Evolutionary conservation across 2,329 filamentous ascomycete species (phyloP).

Genomic region (Stachybotrys chartarum): DNA sequence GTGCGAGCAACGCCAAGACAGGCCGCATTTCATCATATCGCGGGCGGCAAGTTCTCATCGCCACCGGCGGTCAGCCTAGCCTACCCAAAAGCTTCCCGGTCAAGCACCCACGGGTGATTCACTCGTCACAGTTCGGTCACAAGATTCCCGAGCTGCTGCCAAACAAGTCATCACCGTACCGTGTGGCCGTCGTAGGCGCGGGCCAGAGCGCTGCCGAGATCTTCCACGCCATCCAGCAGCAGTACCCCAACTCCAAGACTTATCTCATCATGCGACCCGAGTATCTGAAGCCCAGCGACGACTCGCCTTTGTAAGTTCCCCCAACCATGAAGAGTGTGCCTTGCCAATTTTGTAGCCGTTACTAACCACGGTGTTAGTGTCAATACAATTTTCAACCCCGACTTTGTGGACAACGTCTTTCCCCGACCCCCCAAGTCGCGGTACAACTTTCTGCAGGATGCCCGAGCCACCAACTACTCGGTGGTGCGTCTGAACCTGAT

Average conservation of each 20-base stretch:
- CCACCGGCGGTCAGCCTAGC: conserved; percentile 54
- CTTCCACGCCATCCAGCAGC: conserved; percentile 76
- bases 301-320: conserved; percentile 79
- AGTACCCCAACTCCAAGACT: conserved; percentile 77
- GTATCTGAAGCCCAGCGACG: conserved; percentile 83
- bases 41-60: conserved; percentile 33
- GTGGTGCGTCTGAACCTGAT: conserved; percentile 89
- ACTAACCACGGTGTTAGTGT: conserved; percentile 46
- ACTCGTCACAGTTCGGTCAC: conserved; percentile 80
- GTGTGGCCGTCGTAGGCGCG: conserved; percentile 77
- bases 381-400: conserved; percentile 93
- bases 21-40: conserved; percentile 45
- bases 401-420: conserved; percentile 72
- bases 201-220: conserved; percentile 95
- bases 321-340: not conserved
- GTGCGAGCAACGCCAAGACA: conserved; percentile 54
- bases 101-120: conserved; percentile 67
- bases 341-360: not conserved
- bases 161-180: conserved; percentile 51
- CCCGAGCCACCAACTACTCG: conserved; percentile 86
- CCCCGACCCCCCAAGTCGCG: conserved; percentile 57
- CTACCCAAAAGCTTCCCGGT: conserved; percentile 65
- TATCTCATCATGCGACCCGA: conserved; percentile 74
- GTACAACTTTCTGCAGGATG: conserved; percentile 52
- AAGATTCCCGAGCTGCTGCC: conserved; percentile 52